Evolutionary conservation across 2,329 filamentous ascomycete species (phyloP).

Genomic region (Botrytis deweyae): DNA sequence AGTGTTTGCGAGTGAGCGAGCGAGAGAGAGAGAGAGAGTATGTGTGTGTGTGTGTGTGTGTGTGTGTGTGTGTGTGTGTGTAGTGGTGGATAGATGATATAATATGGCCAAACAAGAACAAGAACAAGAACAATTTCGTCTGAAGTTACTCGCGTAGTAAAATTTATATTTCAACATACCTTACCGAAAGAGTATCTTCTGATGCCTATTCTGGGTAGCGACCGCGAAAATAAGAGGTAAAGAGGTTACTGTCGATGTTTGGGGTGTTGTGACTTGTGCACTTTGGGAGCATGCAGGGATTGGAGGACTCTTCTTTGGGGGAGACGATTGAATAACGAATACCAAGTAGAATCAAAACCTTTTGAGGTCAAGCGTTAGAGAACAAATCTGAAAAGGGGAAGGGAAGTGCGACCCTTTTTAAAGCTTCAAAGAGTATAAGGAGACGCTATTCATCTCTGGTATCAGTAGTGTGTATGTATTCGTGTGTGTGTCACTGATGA

Average conservation of each 20-base stretch:
- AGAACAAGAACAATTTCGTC: background rate
- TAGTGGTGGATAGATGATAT: background rate
- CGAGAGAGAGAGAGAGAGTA: background rate
- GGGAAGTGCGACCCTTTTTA: slow-evolving; percentile 6
- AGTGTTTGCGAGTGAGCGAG: too few species aligned
- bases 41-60: too few species aligned
- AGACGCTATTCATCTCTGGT: background rate
- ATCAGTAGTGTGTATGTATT: background rate
- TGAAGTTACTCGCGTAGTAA: background rate
- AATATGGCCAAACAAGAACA: background rate
- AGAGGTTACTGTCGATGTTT: background rate
- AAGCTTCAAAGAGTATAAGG: slow-evolving; percentile 5
- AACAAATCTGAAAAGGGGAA: slow-evolving; percentile 10
- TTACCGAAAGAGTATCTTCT: slow-evolving; percentile 12
- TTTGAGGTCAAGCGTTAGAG: slow-evolving; percentile 15
- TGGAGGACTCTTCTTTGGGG: background rate
- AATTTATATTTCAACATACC: background rate
- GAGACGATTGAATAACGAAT: background rate
- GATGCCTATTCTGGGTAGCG: background rate
- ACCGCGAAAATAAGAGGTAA: background rate
- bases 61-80: too few species aligned
- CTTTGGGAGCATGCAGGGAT: background rate
- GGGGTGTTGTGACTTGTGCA: background rate
- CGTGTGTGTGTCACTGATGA: slow-evolving; percentile 11
- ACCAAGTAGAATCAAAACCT: background rate